Evolutionary conservation across 768 basidiomycete species (phyloP).

Genomic region (Boletus sp.): DNA sequence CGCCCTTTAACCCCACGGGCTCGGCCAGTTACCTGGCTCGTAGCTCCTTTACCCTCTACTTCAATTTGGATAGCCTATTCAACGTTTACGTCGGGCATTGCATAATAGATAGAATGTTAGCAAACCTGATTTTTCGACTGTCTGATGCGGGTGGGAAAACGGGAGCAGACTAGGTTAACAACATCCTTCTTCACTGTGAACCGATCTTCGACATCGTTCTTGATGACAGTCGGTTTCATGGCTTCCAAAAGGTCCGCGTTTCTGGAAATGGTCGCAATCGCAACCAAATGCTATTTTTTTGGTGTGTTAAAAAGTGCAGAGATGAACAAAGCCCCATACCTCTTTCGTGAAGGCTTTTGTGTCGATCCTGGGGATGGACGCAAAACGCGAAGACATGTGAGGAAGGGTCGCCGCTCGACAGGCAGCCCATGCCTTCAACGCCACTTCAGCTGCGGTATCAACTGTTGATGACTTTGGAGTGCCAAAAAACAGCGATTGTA

Average conservation of each 20-base stretch:
- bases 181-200: constrained; percentile 28
- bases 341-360: constrained; percentile 27
- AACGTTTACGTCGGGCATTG: not conserved
- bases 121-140: constrained; percentile 40
- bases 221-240: constrained; percentile 43
- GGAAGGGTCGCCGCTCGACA: no score
- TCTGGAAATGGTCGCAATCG: constrained; percentile 46
- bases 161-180: constrained; percentile 36
- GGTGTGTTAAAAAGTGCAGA: not conserved
- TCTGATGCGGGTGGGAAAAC: constrained; percentile 46
- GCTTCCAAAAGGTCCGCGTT: constrained; percentile 47
- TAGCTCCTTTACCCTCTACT: not conserved
- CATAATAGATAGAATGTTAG: not conserved
- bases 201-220: constrained; percentile 41
- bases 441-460: constrained; percentile 21
- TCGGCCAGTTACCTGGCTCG: constrained; percentile 16
- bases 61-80: constrained; percentile 21
- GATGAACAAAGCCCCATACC: constrained; percentile 23
- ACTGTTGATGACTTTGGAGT: constrained; percentile 16
- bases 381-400: constrained; percentile 15
- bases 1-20: constrained; percentile 37
- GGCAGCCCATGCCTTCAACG: constrained; percentile 48
- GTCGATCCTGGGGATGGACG: constrained; percentile 15
- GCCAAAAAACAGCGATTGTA: constrained; percentile 31
- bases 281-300: constrained; percentile 37